phyloP scores from a whole-genome alignment of 345 rosid species.

The thale cress (Arabidopsis thaliana) region DNA sequence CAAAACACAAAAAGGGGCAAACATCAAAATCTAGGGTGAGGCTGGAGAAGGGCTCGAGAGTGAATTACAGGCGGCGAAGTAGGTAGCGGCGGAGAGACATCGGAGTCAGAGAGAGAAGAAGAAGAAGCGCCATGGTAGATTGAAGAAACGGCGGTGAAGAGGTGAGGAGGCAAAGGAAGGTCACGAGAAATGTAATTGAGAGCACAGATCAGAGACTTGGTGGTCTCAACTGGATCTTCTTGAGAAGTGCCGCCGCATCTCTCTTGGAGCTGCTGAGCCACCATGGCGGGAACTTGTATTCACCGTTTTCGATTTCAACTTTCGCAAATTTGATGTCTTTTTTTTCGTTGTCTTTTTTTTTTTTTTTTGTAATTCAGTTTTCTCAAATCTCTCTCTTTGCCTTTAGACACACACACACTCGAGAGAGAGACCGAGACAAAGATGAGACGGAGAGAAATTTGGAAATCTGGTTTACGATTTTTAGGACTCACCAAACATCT shows the following conservation, averaged over 20 bases:
- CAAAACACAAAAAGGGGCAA: background rate
- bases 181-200: constrained; percentile 86
- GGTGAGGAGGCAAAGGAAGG: constrained; percentile 85
- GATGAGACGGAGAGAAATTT: constrained; percentile 33
- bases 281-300: constrained; percentile 76
- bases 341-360: constrained; percentile 4
- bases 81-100: constrained; percentile 57
- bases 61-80: constrained; percentile 23
- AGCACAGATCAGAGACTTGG: constrained; percentile 83
- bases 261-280: constrained; percentile 60
- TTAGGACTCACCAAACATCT: constrained; percentile 20
- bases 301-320: constrained; percentile 41
- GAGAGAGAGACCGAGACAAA: constrained; percentile 41
- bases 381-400: constrained; percentile 24
- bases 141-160: constrained; percentile 68
- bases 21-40: constrained; percentile 21
- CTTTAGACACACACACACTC: constrained; percentile 24
- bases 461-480: constrained; percentile 29
- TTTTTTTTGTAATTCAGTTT: background rate
- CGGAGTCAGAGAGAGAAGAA: constrained; percentile 68
- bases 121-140: constrained; percentile 58
- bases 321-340: constrained; percentile 28
- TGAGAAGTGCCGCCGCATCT: constrained; percentile 48
- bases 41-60: background rate
- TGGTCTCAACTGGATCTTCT: constrained; percentile 53